phyloP scores from a whole-genome alignment of 306 rosid genomes.

The Begonia peltatifolia region DNA sequence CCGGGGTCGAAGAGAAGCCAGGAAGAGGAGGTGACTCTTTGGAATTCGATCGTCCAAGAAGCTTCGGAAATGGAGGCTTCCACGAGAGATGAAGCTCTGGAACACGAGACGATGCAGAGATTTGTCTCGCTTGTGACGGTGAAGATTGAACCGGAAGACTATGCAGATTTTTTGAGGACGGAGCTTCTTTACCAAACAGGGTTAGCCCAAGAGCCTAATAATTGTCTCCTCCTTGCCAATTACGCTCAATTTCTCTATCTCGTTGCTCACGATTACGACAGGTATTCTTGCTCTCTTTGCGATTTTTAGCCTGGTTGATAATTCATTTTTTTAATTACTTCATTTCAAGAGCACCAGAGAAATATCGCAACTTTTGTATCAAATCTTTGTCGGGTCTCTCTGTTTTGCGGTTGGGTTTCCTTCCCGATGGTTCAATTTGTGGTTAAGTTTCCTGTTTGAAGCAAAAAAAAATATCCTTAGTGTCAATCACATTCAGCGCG shows the following conservation, averaged over 20 bases:
- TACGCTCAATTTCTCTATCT: conserved; percentile 73
- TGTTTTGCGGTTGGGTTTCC: not conserved
- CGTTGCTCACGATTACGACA: conserved; percentile 38
- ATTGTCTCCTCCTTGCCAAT: conserved; percentile 64
- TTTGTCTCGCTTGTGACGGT: conserved; percentile 40
- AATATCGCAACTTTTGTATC: no score
- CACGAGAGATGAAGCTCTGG: conserved; percentile 18
- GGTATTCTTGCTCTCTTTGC: conserved; percentile 14
- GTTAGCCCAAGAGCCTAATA: conserved; percentile 28
- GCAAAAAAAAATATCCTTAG: no score
- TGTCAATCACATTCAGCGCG: no score
- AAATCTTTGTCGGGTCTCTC: not conserved
- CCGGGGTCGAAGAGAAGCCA: not conserved
- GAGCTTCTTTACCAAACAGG: conserved; percentile 37
- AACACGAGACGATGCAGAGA: conserved; percentile 12
- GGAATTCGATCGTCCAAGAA: conserved; percentile 44
- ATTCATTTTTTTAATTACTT: no score
- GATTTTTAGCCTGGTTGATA: no score
- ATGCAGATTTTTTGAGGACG: conserved; percentile 37
- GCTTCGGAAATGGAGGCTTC: conserved; percentile 32
- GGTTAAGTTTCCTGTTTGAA: no score
- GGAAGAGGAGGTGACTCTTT: conserved; percentile 31
- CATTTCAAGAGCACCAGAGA: no score
- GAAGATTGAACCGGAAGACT: conserved; percentile 42
- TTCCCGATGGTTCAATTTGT: no score